Evolutionary conservation across 2,329 filamentous ascomycete species (phyloP).

Genomic region (Monilinia fructicola): DNA sequence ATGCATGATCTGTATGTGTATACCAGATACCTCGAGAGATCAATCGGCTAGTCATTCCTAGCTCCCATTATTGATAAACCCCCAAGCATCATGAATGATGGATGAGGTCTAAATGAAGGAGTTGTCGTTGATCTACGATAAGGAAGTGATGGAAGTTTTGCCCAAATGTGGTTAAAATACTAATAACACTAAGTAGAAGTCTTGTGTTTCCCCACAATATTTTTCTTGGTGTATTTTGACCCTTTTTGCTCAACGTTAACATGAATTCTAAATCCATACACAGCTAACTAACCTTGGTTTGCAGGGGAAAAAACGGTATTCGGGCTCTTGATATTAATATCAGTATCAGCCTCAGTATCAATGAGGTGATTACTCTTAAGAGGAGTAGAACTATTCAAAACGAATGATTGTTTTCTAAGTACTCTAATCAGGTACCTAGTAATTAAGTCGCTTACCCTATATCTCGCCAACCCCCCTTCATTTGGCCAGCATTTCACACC

Average conservation of each 20-base stretch:
- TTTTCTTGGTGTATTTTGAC: not conserved
- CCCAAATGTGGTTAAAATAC: conserved; percentile 28
- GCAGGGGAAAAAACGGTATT: not conserved
- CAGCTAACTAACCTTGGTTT: conserved; percentile 1
- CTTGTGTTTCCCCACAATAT: conserved; percentile 12
- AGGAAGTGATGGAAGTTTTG: conserved; percentile 27
- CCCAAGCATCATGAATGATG: not conserved
- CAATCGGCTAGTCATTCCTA: not conserved
- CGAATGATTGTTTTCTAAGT: not conserved
- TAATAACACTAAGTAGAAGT: too few relatives aligned
- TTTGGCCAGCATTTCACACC: too few relatives aligned
- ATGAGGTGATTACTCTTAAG: not conserved
- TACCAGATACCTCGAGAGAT: not conserved
- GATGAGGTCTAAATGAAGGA: conserved; percentile 1
- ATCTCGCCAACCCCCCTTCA: too few relatives aligned
- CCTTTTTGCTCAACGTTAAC: not conserved
- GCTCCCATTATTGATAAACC: not conserved
- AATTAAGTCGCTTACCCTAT: too few relatives aligned
- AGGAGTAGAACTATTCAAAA: not conserved
- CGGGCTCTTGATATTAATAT: not conserved
- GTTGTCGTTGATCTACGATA: conserved; percentile 25
- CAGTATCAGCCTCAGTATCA: not conserved
- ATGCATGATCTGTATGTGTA: conserved; percentile 1
- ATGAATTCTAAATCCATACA: not conserved
- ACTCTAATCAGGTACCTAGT: too few relatives aligned